These are phyloP conservation scores for Rutstroemia sp. DNA, from an alignment of 2,329 filamentous ascomycete genomes.

Conservation along the genomic window DNA sequence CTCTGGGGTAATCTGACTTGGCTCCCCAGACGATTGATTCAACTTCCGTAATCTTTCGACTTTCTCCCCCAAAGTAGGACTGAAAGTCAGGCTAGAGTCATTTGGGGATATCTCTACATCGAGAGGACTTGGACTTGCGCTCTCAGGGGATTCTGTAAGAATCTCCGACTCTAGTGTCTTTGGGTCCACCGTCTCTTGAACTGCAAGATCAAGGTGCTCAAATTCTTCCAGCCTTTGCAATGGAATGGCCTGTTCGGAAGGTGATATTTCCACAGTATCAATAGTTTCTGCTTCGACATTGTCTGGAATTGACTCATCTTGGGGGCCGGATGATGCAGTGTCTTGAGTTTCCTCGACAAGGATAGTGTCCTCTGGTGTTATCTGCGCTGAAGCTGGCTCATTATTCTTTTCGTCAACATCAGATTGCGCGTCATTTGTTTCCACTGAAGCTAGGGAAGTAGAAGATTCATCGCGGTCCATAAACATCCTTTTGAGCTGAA, in stretches of 20 bases:
- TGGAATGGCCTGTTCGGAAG: not conserved
- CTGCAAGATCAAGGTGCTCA: slow-evolving; percentile 53
- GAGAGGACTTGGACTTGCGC: slow-evolving; percentile 6
- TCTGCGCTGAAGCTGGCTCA: slow-evolving; percentile 16
- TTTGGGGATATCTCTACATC: not conserved
- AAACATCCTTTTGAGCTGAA: slow-evolving; percentile 93
- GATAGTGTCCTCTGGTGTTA: slow-evolving; percentile 38
- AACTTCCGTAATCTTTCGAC: slow-evolving; percentile 24
- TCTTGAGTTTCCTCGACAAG: slow-evolving; percentile 60
- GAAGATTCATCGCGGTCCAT: slow-evolving; percentile 75
- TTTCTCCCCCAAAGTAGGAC: slow-evolving; percentile 24
- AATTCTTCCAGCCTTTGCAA: slow-evolving; percentile 40
- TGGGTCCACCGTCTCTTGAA: slow-evolving; percentile 25
- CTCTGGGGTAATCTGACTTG: slow-evolving; percentile 15
- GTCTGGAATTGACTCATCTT: slow-evolving; percentile 37
- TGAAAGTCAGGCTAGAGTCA: slow-evolving; percentile 13
- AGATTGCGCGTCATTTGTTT: slow-evolving; percentile 49
- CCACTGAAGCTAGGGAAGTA: slow-evolving; percentile 62
- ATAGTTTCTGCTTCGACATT: not conserved
- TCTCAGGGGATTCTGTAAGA: slow-evolving; percentile 8
- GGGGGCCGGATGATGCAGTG: slow-evolving; percentile 56
- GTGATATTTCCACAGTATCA: not conserved
- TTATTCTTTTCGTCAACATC: slow-evolving; percentile 39
- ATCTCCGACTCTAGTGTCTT: slow-evolving; percentile 9
- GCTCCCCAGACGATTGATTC: slow-evolving; percentile 14